Percentiles rank a stretch among this genome's conserved stretches.
phyloP scores from a whole-genome alignment of 2,329 filamentous ascomycete species.

The Coniosporium tulheliwenetii region DNA sequence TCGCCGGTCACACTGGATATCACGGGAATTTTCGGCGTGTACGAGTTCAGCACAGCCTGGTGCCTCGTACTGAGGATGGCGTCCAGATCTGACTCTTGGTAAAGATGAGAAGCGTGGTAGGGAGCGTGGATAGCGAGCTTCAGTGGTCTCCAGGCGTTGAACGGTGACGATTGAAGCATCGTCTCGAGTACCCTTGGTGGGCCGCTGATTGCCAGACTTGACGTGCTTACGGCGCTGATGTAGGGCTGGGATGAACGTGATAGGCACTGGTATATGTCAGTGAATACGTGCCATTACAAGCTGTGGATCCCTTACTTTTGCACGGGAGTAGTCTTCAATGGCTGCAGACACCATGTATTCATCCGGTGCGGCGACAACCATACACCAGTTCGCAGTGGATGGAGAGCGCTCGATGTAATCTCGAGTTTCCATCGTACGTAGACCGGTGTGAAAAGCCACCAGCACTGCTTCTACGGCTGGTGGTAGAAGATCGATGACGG shows the following conservation, averaged over 20 bases:
- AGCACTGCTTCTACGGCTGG: too few relatives aligned
- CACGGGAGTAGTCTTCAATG: background rate
- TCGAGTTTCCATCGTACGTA: too few relatives aligned
- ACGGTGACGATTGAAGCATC: background rate
- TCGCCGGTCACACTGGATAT: background rate
- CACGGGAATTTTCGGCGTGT: background rate
- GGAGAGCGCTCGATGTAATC: too few relatives aligned
- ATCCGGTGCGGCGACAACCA: too few relatives aligned
- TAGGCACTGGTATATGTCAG: background rate
- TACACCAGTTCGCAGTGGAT: too few relatives aligned
- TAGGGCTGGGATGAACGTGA: background rate
- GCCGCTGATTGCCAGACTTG: background rate
- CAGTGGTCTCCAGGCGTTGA: background rate
- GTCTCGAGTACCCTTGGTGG: background rate
- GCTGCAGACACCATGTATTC: too few relatives aligned
- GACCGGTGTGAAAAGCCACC: too few relatives aligned
- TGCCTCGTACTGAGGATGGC: background rate
- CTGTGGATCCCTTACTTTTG: background rate
- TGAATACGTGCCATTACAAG: background rate
- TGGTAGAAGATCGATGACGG: too few relatives aligned
- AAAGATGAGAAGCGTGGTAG: background rate
- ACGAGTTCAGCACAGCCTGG: background rate
- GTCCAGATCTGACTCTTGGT: background rate
- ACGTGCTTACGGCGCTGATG: background rate
- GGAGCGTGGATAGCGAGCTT: background rate